Evolutionary conservation across 768 basidiomycete genomes (phyloP), one percentile per base, ranked within the genome.

Genomic region (Podaxis pistillaris): DNA sequence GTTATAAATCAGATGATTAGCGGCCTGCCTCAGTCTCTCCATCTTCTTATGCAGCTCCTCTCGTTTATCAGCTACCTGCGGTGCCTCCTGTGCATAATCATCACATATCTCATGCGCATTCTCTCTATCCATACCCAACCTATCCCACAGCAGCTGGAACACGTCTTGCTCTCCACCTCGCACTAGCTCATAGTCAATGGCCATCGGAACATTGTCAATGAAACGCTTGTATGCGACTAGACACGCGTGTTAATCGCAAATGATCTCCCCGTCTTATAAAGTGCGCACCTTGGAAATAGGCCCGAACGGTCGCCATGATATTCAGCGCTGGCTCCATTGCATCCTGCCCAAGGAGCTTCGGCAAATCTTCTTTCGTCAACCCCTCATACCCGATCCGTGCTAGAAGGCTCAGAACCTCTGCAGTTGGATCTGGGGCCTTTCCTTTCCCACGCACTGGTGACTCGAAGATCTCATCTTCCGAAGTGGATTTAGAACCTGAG

Each of bases 291-390:
- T 90, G 87, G 71, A 90, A 91, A 65, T 91, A 90, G 0, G 86
- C 89, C 4, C 87, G 78, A 1, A 90, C 87, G 60, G 85, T 81
- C 0, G 87, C 87, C 88, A 91, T 90, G 67, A 91, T 88, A 3
- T 72, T 66, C 17, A 91, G 66, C 0, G 86, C 86, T 0, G 81
- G 78, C 40, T 86, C 86, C 76, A 79, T 80, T 1, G 73, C 73
- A 63, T 89, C 86, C 0, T 76, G 61, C 0, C 83, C 79, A 2
- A 86, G 74, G 0, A 90, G 67, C 66, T 78, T 85, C 0, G 79
- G 65, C 0, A 90, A 65, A 58, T 86, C 83, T 2, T 72, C 71
- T 0, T 78, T 69, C 40, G 75, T 72, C 28, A 79, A 67, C 1
- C 74, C 77, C 0, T 63, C 11, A 12, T 86, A 66, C 0, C 81